Evolutionary conservation across 164 flowering plant species (phyloP), one percentile per base, ranked within the genome.

Genomic region (Tetracentron sinense): DNA sequence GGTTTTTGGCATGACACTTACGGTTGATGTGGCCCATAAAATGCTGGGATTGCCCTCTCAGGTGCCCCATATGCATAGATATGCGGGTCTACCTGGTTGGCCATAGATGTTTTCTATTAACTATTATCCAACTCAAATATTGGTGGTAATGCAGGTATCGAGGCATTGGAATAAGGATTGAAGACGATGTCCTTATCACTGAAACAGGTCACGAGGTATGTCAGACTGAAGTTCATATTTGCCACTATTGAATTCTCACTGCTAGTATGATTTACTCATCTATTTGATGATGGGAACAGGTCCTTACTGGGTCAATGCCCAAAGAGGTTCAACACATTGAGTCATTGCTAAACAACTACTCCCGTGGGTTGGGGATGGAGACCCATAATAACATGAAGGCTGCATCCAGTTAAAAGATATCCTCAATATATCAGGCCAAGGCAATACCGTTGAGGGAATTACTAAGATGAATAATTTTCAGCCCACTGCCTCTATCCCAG

Each of bases 121-220:
- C 11, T 4, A 38, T 10, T 10, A 16, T n/a, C n/a, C n/a, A 20
- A 35, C 14, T 28, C 53, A 33, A 17, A 26, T 25, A 29, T 14
- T 35, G 29, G 17, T 58, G 25, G 42, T 38, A 19, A 19, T 73
- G 77, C 83, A 93, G 98, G 76, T 90, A 70, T 57, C 74, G 30
- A 74, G 97, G 96, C 68, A 86, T 86, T 60, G 98, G 98, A 51
- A 93, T 90, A 64, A 84, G 98, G 77, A 87, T 93, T 27, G 98
- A 93, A 65, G 98, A 93, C 60, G 98, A 93, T 60, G 89, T 90
- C 69, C 88, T 90, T 49, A 90, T 93, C 21, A 93, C 98, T 3
- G 97, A 90, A 58, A 72, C 88, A 14, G 97, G 98, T 14, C 72
- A 82, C 35, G 98, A 92, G 92, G 98, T 80, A 82, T 8, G 29